Percentiles rank a stretch among this genome's conserved stretches.
Conservation (phyloP, 805 yeast species). For the Deakozyma indianensis region DNA sequence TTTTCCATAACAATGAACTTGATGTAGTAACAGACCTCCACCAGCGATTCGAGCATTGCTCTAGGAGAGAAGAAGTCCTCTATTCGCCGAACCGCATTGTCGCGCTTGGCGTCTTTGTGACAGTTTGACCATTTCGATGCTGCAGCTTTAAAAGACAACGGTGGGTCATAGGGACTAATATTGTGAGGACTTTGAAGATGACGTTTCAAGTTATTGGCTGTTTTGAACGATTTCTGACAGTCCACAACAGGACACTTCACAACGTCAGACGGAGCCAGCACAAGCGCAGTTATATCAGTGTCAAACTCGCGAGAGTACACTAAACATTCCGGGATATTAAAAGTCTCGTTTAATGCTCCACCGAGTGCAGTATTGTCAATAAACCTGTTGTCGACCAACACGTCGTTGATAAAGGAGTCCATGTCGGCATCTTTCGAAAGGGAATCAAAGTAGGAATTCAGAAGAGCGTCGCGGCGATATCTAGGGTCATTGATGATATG, state of each 20-base stretch:
- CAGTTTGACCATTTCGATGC: not conserved
- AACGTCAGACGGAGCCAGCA: not conserved
- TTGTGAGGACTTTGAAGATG: not conserved
- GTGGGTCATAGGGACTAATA: not conserved
- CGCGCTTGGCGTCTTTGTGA: not conserved
- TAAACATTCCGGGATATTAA: not conserved
- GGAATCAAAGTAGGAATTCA: not conserved
- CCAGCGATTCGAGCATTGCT: not conserved
- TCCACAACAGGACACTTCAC: not conserved
- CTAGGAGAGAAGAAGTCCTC: not conserved
- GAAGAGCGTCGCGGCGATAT: not conserved
- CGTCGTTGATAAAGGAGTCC: not conserved
- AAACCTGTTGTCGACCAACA: not conserved
- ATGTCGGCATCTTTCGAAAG: not conserved
- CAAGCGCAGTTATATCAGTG: not conserved
- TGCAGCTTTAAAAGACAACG: not conserved
- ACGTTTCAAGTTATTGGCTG: not conserved
- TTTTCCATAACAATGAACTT: not conserved
- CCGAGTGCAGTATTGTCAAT: not conserved
- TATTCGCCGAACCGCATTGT: not conserved
- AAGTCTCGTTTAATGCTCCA: not conserved
- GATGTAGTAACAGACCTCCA: not conserved
- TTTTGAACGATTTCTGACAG: not conserved
- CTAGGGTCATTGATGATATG: constrained; percentile 12
- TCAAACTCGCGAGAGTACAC: not conserved